A percentile compares a stretch with the other conserved stretches of the same genome.
phyloP scores from a whole-genome alignment of 352 stramenopile species.

The Phytopythium vexans region DNA sequence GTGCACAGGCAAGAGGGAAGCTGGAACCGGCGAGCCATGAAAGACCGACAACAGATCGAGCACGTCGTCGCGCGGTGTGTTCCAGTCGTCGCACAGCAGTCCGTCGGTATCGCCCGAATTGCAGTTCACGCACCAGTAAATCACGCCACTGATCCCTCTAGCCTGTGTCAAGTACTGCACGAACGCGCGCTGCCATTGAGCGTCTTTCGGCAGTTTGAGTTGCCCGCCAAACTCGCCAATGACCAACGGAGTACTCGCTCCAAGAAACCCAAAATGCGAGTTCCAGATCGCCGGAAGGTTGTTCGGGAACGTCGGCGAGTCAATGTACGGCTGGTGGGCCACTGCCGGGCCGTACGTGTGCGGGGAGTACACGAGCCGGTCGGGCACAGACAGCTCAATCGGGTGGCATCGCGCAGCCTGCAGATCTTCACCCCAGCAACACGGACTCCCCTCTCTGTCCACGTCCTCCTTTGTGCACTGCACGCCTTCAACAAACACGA shows the following conservation, averaged over 20 bases:
- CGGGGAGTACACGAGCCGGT: slow-evolving; percentile 51
- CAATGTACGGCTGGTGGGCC: slow-evolving; percentile 40
- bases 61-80: slow-evolving; percentile 36
- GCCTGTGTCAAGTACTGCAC: slow-evolving; percentile 37
- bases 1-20: too few species aligned
- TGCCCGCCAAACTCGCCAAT: slow-evolving; percentile 64
- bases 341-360: slow-evolving; percentile 51
- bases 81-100: slow-evolving; percentile 54
- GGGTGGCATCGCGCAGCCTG: slow-evolving; percentile 16
- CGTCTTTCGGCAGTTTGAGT: slow-evolving; percentile 28
- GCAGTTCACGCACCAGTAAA: slow-evolving; percentile 73
- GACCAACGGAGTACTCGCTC: slow-evolving; percentile 32
- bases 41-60: slow-evolving; percentile 43
- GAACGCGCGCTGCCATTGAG: slow-evolving; percentile 46
- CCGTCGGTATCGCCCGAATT: slow-evolving; percentile 62
- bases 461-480: slow-evolving; percentile 29
- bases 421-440: slow-evolving; percentile 58
- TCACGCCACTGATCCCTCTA: slow-evolving; percentile 25
- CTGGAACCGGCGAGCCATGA: slow-evolving; percentile 25
- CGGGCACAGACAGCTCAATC: slow-evolving; percentile 23
- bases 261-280: slow-evolving; percentile 48
- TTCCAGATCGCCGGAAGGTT: slow-evolving; percentile 64
- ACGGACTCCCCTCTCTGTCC: slow-evolving; percentile 17
- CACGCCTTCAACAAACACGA: slow-evolving; percentile 57
- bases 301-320: slow-evolving; percentile 22